Evolutionary conservation across 345 rosid species (phyloP), one percentile per base, ranked within the genome.

Genomic region (Euclidium syriacum): DNA sequence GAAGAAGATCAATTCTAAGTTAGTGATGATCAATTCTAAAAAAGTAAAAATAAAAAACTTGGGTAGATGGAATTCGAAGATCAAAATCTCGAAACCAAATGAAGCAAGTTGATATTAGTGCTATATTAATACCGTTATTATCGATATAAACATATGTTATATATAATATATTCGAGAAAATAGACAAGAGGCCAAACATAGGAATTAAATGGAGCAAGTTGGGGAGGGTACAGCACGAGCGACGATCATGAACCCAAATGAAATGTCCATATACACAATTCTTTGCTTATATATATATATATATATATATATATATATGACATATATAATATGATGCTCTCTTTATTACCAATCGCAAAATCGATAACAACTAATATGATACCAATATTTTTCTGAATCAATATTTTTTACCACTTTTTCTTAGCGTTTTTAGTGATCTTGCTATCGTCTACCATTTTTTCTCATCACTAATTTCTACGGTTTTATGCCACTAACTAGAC

Each of bases 211-310:
- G 66, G 67, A 59, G 60, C 44, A 41, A 59, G 66, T 68, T 68
- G 14, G 23, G 73, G 66, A 68, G 73, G 73, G 73, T 17, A 50
- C 66, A 68, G 52, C 73, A 50, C 73, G 73, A 68, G 46, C 67
- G 47, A 68, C 73, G 73, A 68, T 68, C 60, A 60, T 60, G 73
- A 68, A 51, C 23, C 30, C 24, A 60, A 33, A 60, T 25, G 40
- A 41, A 60, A 29, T 23, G n/a, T 65, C 56, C 30, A 44, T 18
- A 47, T 10, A 56, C 12, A 47, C 40, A 63, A 66, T n/a, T 18
- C 17, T 25, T 46, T 25, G 54, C 52, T 43, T 33, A 17, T 54
- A 33, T 2, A 20, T 53, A n/a, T 51, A 16, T 15, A n/a, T n/a
- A n/a, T n/a, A n/a, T n/a, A n/a, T n/a, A n/a, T n/a, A n/a, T n/a